Evolutionary conservation across 106 monocot species (phyloP).

Genomic region (Cymbidium sinense): DNA sequence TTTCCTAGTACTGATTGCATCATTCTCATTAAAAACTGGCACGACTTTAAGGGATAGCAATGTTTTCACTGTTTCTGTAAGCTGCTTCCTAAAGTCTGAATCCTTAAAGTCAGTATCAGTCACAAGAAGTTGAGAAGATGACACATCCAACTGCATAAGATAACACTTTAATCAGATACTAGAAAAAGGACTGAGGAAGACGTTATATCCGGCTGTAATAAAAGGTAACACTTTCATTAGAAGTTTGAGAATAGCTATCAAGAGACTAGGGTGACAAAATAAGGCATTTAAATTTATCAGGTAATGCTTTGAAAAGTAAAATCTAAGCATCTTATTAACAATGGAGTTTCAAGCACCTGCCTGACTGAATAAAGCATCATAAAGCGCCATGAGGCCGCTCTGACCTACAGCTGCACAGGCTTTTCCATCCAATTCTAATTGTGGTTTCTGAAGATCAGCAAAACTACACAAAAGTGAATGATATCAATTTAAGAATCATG

Average conservation of each 20-base stretch:
- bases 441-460: conserved; percentile 72
- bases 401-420: conserved; percentile 74
- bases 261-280: neutral
- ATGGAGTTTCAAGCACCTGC: neutral
- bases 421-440: conserved; percentile 62
- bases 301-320: neutral
- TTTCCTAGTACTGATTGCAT: conserved; percentile 89
- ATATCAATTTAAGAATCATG: neutral
- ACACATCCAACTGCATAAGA: conserved; percentile 76
- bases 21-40: conserved; percentile 97
- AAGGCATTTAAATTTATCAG: neutral
- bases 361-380: conserved; percentile 57
- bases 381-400: conserved; percentile 71
- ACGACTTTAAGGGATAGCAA: conserved; percentile 63
- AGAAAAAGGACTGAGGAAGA: conserved; percentile 21
- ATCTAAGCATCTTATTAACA: neutral
- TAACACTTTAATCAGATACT: neutral
- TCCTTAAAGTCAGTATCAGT: conserved; percentile 88
- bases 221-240: neutral
- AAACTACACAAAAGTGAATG: conserved; percentile 29
- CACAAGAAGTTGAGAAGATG: conserved; percentile 84
- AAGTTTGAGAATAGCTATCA: neutral
- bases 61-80: conserved; percentile 71
- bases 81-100: conserved; percentile 70
- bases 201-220: conserved; percentile 78